Evolutionary conservation across 495 filamentous ascomycete genomes (phyloP).

Genomic region (Hyphodiscus hymeniophilus): DNA sequence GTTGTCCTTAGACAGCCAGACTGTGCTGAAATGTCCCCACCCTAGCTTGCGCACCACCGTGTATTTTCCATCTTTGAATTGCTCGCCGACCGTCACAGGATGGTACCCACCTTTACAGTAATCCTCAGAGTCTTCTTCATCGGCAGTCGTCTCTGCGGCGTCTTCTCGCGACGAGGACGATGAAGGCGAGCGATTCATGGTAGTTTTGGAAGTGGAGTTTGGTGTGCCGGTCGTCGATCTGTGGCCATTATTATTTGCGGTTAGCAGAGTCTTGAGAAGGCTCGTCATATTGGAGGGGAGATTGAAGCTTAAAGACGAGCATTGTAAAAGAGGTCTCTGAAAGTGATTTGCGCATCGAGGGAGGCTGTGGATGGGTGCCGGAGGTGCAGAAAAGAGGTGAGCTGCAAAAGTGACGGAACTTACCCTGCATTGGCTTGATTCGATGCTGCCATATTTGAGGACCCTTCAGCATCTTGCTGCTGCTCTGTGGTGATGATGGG

Average conservation of each 20-base stretch:
- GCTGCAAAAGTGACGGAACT: slow-evolving; percentile 7
- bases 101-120: slow-evolving; percentile 99
- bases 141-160: slow-evolving; percentile 84
- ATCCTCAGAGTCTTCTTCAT: slow-evolving; percentile 97
- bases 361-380: not conserved
- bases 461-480: slow-evolving; percentile 18
- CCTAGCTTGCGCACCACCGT: slow-evolving; percentile 94
- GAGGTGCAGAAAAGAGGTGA: slow-evolving; percentile 3
- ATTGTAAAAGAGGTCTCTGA: no score
- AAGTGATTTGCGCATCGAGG: slow-evolving; percentile 1
- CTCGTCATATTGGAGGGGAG: slow-evolving; percentile 16
- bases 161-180: slow-evolving; percentile 70
- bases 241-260: slow-evolving; percentile 17
- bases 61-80: slow-evolving; percentile 96
- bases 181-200: slow-evolving; percentile 66
- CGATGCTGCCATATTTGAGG: slow-evolving; percentile 17
- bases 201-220: slow-evolving; percentile 5
- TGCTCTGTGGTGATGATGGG: slow-evolving; percentile 80
- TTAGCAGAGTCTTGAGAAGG: slow-evolving; percentile 22
- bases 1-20: slow-evolving; percentile 94
- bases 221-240: slow-evolving; percentile 27
- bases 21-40: slow-evolving; percentile 98
- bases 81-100: slow-evolving; percentile 85
- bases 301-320: slow-evolving; percentile 1
- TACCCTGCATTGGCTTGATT: slow-evolving; percentile 21